phyloP scores from a whole-genome alignment of 2,329 filamentous ascomycete species.

The Ophiostoma triangulosporum region DNA sequence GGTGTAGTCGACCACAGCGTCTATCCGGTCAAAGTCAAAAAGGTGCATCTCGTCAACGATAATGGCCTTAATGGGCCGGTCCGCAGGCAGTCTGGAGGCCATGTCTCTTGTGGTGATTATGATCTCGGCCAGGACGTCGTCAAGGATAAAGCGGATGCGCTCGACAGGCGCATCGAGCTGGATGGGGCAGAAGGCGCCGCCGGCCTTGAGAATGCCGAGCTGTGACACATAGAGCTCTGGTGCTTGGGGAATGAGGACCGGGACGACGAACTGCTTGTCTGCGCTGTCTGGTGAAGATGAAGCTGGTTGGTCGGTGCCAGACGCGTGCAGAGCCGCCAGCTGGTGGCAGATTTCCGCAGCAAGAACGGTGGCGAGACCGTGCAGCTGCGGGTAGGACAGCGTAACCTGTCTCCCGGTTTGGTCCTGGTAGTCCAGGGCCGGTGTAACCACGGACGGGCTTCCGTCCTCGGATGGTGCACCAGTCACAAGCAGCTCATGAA shows the following conservation, averaged over 20 bases:
- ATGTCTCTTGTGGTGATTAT: constrained; percentile 49
- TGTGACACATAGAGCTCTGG: constrained; percentile 65
- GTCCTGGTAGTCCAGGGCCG: constrained; percentile 52
- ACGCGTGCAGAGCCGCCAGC: background rate
- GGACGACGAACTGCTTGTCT: constrained; percentile 42
- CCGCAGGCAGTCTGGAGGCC: constrained; percentile 24
- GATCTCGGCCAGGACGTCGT: constrained; percentile 59
- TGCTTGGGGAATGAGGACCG: constrained; percentile 65
- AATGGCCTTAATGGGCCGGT: constrained; percentile 22
- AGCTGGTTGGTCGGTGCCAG: background rate
- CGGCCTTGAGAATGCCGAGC: constrained; percentile 65
- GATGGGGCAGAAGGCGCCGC: constrained; percentile 75
- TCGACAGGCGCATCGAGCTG: constrained; percentile 66
- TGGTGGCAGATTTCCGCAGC: constrained; percentile 33
- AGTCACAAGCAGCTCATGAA: constrained; percentile 46
- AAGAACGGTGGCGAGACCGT: constrained; percentile 41
- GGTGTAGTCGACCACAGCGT: background rate
- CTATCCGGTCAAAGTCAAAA: constrained; percentile 1
- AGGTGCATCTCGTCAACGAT: constrained; percentile 19
- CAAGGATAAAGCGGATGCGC: constrained; percentile 63
- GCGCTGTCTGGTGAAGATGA: background rate
- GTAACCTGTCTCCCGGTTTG: constrained; percentile 29
- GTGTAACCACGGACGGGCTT: background rate
- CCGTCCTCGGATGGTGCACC: constrained; percentile 9
- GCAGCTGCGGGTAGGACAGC: constrained; percentile 50